These are phyloP conservation scores for Fraxinus velutina DNA, from an alignment of 305 asterid genomes.

Conservation along the genomic window DNA sequence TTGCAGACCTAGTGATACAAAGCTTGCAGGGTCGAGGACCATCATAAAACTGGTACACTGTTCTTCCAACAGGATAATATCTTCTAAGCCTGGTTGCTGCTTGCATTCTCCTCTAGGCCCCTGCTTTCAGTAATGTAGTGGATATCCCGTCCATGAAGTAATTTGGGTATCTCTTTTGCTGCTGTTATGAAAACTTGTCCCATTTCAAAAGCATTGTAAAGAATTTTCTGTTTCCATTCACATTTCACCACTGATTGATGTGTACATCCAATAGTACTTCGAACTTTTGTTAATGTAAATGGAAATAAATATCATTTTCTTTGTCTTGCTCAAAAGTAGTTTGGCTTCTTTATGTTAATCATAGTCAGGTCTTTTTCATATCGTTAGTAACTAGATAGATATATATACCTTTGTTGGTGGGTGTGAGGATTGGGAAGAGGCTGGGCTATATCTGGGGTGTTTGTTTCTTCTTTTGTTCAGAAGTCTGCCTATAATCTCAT, in stretches of 20 bases:
- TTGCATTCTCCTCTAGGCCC: background rate
- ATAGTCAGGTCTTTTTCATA: background rate
- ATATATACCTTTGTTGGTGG: background rate
- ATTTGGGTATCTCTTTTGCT: background rate
- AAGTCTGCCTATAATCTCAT: background rate
- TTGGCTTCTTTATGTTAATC: background rate
- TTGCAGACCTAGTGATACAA: background rate
- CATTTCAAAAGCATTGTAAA: background rate
- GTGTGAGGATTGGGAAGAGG: background rate
- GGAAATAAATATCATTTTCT: background rate
- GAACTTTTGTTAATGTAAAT: background rate
- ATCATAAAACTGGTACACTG: background rate
- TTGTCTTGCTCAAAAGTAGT: background rate
- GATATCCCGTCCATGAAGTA: background rate
- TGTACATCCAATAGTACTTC: background rate
- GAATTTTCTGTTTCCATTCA: background rate
- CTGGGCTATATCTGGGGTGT: background rate
- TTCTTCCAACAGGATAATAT: background rate
- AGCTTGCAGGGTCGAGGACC: background rate
- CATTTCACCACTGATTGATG: background rate
- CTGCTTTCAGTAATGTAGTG: background rate
- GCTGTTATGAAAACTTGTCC: background rate
- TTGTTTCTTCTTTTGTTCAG: background rate
- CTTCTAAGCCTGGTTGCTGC: background rate
- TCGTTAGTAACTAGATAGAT: background rate